Conservation (phyloP, 1,139 yeast species). For the Protomyces macrosporus region DNA sequence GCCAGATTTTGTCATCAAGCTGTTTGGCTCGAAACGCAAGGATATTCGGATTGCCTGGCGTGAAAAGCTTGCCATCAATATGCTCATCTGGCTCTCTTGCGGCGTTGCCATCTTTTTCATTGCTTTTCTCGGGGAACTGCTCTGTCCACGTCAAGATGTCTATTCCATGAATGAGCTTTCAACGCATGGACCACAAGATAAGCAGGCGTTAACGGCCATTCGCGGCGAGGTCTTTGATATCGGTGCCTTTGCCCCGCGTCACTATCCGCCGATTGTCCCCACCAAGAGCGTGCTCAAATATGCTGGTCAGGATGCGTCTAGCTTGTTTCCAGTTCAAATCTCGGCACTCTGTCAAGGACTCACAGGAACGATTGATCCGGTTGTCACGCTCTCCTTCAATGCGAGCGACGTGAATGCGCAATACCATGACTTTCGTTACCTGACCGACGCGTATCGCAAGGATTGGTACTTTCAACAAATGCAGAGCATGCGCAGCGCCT, state of each 20-base stretch:
- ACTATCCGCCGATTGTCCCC: constrained; percentile 42
- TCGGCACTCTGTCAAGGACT: constrained; percentile 42
- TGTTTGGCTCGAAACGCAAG: constrained; percentile 39
- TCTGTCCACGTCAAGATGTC: constrained; percentile 43
- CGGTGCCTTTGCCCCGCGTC: constrained; percentile 41
- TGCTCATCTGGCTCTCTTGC: constrained; percentile 43
- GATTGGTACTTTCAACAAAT: constrained; percentile 44
- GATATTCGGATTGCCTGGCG: constrained; percentile 45
- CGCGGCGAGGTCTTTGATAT: constrained; percentile 43
- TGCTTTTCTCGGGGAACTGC: constrained; percentile 42
- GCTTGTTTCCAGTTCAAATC: constrained; percentile 42
- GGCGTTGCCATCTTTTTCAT: constrained; percentile 39
- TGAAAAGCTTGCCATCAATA: constrained; percentile 43
- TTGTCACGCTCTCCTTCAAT: constrained; percentile 38
- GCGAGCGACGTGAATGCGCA: constrained; percentile 41
- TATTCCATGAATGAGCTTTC: constrained; percentile 38
- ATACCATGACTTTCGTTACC: constrained; percentile 43
- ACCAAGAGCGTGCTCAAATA: constrained; percentile 38
- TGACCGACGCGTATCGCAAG: constrained; percentile 42
- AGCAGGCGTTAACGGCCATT: constrained; percentile 39
- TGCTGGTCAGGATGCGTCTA: constrained; percentile 41
- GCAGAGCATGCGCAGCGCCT: constrained; percentile 39
- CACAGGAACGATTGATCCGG: constrained; percentile 38
- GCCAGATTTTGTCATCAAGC: constrained; percentile 40
- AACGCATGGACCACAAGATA: constrained; percentile 35